Conservation (phyloP, 2,329 filamentous ascomycete genomes). For the Chaetomiaceae sp. region DNA sequence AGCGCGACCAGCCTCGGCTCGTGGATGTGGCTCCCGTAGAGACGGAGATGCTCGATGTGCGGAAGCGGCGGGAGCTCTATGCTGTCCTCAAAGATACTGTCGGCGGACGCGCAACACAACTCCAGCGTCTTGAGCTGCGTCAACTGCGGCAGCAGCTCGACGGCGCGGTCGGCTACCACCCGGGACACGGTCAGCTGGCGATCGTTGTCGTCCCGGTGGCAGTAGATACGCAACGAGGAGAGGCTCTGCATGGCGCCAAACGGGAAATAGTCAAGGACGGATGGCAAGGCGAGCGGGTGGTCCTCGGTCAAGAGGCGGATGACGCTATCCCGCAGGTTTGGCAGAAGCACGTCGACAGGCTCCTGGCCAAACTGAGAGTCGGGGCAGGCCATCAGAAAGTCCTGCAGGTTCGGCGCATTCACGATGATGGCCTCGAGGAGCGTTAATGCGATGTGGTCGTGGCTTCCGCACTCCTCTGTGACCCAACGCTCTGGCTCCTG, state of each 20-base stretch:
- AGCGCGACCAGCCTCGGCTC: slow-evolving; percentile 26
- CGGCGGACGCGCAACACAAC: slow-evolving; percentile 25
- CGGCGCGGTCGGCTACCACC: slow-evolving; percentile 22
- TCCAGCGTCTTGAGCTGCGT: slow-evolving; percentile 25
- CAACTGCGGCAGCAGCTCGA: slow-evolving; percentile 19
- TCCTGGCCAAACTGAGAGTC: slow-evolving; percentile 18
- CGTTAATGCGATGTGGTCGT: slow-evolving; percentile 15
- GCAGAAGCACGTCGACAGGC: slow-evolving; percentile 4
- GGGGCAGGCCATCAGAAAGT: slow-evolving; percentile 27
- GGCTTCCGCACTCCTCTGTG: not conserved
- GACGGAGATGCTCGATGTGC: slow-evolving; percentile 24
- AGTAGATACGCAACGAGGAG: slow-evolving; percentile 27
- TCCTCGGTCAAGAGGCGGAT: slow-evolving; percentile 11
- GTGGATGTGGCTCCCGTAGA: slow-evolving; percentile 28
- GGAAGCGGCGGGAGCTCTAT: slow-evolving; percentile 22
- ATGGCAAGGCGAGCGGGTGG: not conserved
- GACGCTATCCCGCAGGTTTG: slow-evolving; percentile 10
- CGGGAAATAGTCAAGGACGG: slow-evolving; percentile 14
- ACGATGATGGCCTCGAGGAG: slow-evolving; percentile 23
- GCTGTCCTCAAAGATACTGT: slow-evolving; percentile 1
- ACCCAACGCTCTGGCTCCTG: slow-evolving; percentile 18
- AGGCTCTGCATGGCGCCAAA: slow-evolving; percentile 18
- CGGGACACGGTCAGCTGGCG: slow-evolving; percentile 24
- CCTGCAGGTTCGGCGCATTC: slow-evolving; percentile 23
- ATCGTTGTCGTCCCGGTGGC: slow-evolving; percentile 23